These are phyloP conservation scores for Mesostigma viride DNA, from an alignment of 139 green algal genomes.

Conservation along the genomic window DNA sequence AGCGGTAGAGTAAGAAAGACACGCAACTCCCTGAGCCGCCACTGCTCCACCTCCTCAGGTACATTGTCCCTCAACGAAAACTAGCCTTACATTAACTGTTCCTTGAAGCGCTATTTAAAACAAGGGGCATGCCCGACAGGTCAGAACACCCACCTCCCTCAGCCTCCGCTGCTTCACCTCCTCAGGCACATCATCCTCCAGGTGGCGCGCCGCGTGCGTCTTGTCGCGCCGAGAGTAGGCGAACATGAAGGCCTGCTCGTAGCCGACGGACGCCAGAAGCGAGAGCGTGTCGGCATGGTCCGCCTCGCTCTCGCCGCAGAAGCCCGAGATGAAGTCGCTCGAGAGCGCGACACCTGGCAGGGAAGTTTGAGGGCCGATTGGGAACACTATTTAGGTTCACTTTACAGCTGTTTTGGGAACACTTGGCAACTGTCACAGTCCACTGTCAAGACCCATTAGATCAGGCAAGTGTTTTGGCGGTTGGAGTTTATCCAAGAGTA, in stretches of 20 bases:
- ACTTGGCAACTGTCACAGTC: too few species aligned
- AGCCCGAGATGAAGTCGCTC: slow-evolving; percentile 75
- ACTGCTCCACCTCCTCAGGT: not conserved
- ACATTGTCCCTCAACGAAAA: slow-evolving; percentile 26
- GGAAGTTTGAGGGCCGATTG: too few species aligned
- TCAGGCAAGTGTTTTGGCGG: too few species aligned
- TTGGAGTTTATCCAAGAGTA: too few species aligned
- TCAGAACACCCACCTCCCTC: slow-evolving; percentile 53
- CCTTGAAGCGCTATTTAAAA: slow-evolving; percentile 31
- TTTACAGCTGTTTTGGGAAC: too few species aligned
- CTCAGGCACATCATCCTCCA: slow-evolving; percentile 55
- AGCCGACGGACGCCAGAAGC: slow-evolving; percentile 50
- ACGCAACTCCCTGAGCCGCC: too few species aligned
- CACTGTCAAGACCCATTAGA: too few species aligned
- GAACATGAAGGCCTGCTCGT: slow-evolving; percentile 78
- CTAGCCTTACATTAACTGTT: not conserved
- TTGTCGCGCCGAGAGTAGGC: slow-evolving; percentile 64
- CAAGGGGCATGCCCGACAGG: too few species aligned
- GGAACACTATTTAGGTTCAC: too few species aligned
- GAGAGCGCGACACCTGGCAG: slow-evolving; percentile 61
- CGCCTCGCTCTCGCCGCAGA: slow-evolving; percentile 76
- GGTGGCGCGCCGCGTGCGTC: slow-evolving; percentile 62
- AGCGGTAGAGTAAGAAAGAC: too few species aligned
- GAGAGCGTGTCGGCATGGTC: slow-evolving; percentile 67
- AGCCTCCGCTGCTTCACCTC: slow-evolving; percentile 51